These are phyloP conservation scores for Phytophthora tubulina DNA, from an alignment of 352 stramenopile genomes.

Conservation along the genomic window DNA sequence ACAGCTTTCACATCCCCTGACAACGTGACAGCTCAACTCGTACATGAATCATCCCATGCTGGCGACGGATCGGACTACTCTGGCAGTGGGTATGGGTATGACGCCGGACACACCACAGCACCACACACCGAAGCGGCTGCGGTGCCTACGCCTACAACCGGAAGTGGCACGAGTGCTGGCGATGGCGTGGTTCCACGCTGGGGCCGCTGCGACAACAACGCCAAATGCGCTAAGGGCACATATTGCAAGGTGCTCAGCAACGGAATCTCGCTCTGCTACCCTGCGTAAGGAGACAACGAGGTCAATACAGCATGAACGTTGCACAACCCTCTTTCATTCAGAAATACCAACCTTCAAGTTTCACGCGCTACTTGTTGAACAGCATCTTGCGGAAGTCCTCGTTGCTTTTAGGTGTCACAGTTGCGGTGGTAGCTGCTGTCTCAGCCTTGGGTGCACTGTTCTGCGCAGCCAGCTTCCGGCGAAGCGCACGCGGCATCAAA, in stretches of 20 bases:
- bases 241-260: slow-evolving; percentile 28
- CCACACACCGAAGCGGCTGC: neutral
- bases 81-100: slow-evolving; percentile 7
- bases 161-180: neutral
- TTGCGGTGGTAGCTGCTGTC: neutral
- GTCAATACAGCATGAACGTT: slow-evolving; percentile 22
- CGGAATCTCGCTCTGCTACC: slow-evolving; percentile 30
- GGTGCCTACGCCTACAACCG: neutral
- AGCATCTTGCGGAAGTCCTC: slow-evolving; percentile 78
- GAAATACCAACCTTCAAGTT: slow-evolving; percentile 15
- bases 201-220: slow-evolving; percentile 9
- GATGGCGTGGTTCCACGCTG: slow-evolving; percentile 7
- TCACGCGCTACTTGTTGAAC: slow-evolving; percentile 47
- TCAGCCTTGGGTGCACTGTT: slow-evolving; percentile 28
- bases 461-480: slow-evolving; percentile 43
- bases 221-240: slow-evolving; percentile 6
- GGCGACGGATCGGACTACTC: slow-evolving; percentile 17
- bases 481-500: slow-evolving; percentile 67
- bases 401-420: slow-evolving; percentile 66
- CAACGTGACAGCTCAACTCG: neutral
- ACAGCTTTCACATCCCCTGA: neutral
- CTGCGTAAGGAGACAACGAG: slow-evolving; percentile 16
- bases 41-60: neutral
- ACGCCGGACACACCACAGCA: neutral
- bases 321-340: slow-evolving; percentile 19